Conservation (phyloP, 495 filamentous ascomycete genomes). For the Massariosphaeria phaeospora region DNA sequence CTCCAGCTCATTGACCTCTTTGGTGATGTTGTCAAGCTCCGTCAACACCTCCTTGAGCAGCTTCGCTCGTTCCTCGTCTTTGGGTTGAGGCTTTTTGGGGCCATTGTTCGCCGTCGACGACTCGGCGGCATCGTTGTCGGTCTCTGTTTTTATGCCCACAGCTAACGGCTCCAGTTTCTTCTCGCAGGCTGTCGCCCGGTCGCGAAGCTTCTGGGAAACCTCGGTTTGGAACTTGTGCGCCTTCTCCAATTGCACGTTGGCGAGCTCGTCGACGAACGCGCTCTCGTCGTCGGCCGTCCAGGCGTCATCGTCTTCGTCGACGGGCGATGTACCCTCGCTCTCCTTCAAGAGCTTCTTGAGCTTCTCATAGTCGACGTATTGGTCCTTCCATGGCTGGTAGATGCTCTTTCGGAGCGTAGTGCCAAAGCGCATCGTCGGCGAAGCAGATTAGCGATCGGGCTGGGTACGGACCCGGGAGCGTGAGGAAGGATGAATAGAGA, state of each 20-base stretch:
- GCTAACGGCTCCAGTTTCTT: slow-evolving; percentile 51
- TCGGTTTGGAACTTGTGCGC: slow-evolving; percentile 83
- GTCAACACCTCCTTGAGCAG: slow-evolving; percentile 63
- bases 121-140: slow-evolving; percentile 19
- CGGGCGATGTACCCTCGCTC: slow-evolving; percentile 30
- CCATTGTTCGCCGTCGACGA: slow-evolving; percentile 36
- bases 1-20: slow-evolving; percentile 87
- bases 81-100: slow-evolving; percentile 37
- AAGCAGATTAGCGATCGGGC: neutral
- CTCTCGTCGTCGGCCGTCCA: slow-evolving; percentile 98
- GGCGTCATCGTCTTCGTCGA: slow-evolving; percentile 46
- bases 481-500: neutral
- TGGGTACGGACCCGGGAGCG: neutral
- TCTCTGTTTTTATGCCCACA: slow-evolving; percentile 36
- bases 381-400: slow-evolving; percentile 83
- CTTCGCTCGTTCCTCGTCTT: slow-evolving; percentile 43
- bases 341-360: slow-evolving; percentile 85
- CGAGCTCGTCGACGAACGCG: slow-evolving; percentile 84
- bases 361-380: slow-evolving; percentile 93
- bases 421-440: slow-evolving; percentile 74
- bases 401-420: slow-evolving; percentile 73
- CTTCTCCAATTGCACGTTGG: slow-evolving; percentile 93
- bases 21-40: slow-evolving; percentile 80
- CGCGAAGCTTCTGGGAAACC: slow-evolving; percentile 64
- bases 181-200: slow-evolving; percentile 58